These are phyloP conservation scores for Ensete ventricosum DNA, from an alignment of 176 grass and related monocot genomes.

Conservation along the genomic window DNA sequence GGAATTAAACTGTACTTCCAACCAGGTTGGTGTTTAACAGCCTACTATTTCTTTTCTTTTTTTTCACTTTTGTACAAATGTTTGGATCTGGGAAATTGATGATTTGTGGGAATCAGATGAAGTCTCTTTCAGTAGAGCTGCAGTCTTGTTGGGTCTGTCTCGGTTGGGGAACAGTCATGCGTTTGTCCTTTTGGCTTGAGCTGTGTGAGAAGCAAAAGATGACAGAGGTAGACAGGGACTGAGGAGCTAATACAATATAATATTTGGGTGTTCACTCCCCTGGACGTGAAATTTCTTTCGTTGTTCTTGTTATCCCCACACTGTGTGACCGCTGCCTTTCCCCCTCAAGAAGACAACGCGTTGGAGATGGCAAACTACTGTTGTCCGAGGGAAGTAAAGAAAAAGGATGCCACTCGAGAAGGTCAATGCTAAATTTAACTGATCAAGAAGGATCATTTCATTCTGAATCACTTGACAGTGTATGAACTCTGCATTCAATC, in stretches of 20 bases:
- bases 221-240: background rate
- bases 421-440: too few species aligned
- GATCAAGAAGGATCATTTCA: too few species aligned
- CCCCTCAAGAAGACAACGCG: background rate
- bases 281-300: background rate
- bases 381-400: too few species aligned
- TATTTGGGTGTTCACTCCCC: background rate
- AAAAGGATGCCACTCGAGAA: too few species aligned
- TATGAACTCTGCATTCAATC: too few species aligned
- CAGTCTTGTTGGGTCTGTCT: background rate
- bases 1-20: conserved; percentile 3
- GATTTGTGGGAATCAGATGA: background rate
- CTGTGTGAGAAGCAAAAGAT: background rate
- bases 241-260: background rate
- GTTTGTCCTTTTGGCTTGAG: background rate
- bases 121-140: background rate
- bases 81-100: background rate
- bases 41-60: background rate
- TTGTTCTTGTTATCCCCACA: background rate
- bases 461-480: too few species aligned
- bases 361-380: too few species aligned
- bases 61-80: background rate
- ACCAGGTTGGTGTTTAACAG: background rate
- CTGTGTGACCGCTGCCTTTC: background rate
- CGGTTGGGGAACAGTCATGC: background rate